A percentile compares a stretch with the other conserved stretches of the same genome.
These are phyloP conservation scores for Candolleomyces efflorescens DNA, from an alignment of 768 basidiomycete genomes.

Conservation along the genomic window DNA sequence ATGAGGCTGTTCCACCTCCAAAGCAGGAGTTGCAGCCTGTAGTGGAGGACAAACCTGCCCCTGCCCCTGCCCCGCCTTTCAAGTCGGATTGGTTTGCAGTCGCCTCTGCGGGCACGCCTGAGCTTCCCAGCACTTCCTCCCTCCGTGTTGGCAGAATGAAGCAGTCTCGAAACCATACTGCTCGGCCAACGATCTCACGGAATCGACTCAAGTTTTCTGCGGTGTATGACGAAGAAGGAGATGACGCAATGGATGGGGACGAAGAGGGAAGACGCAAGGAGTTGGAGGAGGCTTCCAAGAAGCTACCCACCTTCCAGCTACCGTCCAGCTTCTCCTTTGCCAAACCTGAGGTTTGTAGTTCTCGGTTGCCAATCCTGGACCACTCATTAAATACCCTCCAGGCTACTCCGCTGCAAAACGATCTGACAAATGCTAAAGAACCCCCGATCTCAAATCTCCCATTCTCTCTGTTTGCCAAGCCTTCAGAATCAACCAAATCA, in stretches of 20 bases:
- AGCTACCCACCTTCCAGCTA: conserved; percentile 52
- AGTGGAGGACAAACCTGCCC: not conserved
- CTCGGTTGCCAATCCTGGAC: not conserved
- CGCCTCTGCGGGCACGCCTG: conserved; percentile 22
- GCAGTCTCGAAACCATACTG: conserved; percentile 52
- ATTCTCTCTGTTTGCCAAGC: conserved; percentile 48
- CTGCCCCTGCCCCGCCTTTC: not conserved
- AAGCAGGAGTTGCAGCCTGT: conserved; percentile 13
- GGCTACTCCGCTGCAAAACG: conserved; percentile 33
- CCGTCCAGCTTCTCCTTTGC: conserved; percentile 66
- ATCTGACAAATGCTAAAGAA: conserved; percentile 48
- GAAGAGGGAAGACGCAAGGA: conserved; percentile 39
- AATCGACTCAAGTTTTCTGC: conserved; percentile 63
- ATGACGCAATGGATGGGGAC: conserved; percentile 42
- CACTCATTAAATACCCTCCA: conserved; percentile 15
- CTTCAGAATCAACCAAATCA: not conserved
- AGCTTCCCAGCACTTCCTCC: conserved; percentile 39
- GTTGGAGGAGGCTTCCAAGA: conserved; percentile 54
- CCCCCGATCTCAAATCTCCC: conserved; percentile 63
- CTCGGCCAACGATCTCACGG: conserved; percentile 42
- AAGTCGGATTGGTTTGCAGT: conserved; percentile 26
- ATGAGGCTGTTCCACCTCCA: conserved; percentile 15
- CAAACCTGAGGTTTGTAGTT: conserved; percentile 29
- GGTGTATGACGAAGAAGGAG: conserved; percentile 45
- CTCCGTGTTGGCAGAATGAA: conserved; percentile 64